These are phyloP conservation scores for Exophiala mesophila DNA, from an alignment of 2,329 filamentous ascomycete species.

Conservation along the genomic window DNA sequence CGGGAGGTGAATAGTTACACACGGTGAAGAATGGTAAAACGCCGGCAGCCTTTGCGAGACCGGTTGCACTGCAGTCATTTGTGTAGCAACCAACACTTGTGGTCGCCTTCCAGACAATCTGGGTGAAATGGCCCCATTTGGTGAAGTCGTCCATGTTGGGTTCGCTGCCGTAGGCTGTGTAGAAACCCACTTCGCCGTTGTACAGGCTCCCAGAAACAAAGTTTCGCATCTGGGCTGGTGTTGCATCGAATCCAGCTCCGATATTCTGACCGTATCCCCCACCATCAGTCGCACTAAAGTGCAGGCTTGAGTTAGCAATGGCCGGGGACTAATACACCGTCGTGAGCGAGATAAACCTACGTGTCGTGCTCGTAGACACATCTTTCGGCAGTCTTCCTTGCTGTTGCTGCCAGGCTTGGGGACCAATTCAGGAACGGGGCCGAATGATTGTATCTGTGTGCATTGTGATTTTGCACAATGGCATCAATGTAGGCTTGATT, in stretches of 20 bases:
- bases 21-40: constrained; percentile 66
- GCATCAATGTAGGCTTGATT: constrained; percentile 20
- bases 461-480: constrained; percentile 69
- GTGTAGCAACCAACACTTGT: constrained; percentile 48
- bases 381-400: constrained; percentile 55
- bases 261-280: constrained; percentile 87
- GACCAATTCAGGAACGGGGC: constrained; percentile 62
- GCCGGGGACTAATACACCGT: too few species aligned
- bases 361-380: constrained; percentile 73
- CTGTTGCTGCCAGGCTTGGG: constrained; percentile 56
- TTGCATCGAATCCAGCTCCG: constrained; percentile 55
- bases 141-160: constrained; percentile 59
- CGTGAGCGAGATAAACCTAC: too few species aligned
- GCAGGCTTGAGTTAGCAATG: too few species aligned
- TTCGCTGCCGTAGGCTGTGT: constrained; percentile 49
- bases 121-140: constrained; percentile 68
- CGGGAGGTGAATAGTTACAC: constrained; percentile 76
- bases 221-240: constrained; percentile 45
- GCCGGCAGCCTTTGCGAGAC: constrained; percentile 38
- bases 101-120: constrained; percentile 65
- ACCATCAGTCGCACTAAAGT: constrained; percentile 48
- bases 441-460: constrained; percentile 78
- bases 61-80: constrained; percentile 36
- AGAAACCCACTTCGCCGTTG: constrained; percentile 64
- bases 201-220: constrained; percentile 83